These are phyloP conservation scores for Termitomyces sp. DNA, from an alignment of 768 basidiomycete species.

Conservation along the genomic window DNA sequence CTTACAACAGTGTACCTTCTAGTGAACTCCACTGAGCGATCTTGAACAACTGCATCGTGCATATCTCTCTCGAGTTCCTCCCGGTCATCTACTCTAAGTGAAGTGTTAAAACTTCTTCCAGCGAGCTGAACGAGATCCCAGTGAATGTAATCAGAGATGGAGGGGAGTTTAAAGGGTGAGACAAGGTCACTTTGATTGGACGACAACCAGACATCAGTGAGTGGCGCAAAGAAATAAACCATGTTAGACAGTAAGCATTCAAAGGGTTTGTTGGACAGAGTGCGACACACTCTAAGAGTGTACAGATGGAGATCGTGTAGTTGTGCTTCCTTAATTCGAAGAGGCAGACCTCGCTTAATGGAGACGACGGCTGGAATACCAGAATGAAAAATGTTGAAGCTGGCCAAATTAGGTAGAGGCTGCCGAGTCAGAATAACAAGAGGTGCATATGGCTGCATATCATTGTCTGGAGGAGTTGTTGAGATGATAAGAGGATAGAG, in stretches of 20 bases:
- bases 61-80: slow-evolving; percentile 42
- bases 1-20: slow-evolving; percentile 57
- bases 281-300: slow-evolving; percentile 59
- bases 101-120: slow-evolving; percentile 47
- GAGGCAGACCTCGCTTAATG: slow-evolving; percentile 43
- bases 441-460: slow-evolving; percentile 44
- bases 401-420: slow-evolving; percentile 55
- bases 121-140: slow-evolving; percentile 62
- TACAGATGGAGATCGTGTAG: slow-evolving; percentile 52
- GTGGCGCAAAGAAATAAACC: slow-evolving; percentile 67
- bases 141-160: slow-evolving; percentile 45
- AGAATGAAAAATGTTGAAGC: slow-evolving; percentile 59
- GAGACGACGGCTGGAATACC: slow-evolving; percentile 40
- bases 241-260: slow-evolving; percentile 50
- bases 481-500: slow-evolving; percentile 61
- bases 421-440: slow-evolving; percentile 64
- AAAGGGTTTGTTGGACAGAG: slow-evolving; percentile 66
- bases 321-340: slow-evolving; percentile 44
- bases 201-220: slow-evolving; percentile 37
- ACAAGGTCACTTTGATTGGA: slow-evolving; percentile 14
- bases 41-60: slow-evolving; percentile 68
- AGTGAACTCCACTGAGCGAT: slow-evolving; percentile 74
- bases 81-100: slow-evolving; percentile 36
- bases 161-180: slow-evolving; percentile 22
- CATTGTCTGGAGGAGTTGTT: slow-evolving; percentile 26